Percentiles rank a stretch among this genome's conserved stretches.
Evolutionary conservation across 495 filamentous ascomycete species (phyloP).

Genomic region (Penicillium desertorum): DNA sequence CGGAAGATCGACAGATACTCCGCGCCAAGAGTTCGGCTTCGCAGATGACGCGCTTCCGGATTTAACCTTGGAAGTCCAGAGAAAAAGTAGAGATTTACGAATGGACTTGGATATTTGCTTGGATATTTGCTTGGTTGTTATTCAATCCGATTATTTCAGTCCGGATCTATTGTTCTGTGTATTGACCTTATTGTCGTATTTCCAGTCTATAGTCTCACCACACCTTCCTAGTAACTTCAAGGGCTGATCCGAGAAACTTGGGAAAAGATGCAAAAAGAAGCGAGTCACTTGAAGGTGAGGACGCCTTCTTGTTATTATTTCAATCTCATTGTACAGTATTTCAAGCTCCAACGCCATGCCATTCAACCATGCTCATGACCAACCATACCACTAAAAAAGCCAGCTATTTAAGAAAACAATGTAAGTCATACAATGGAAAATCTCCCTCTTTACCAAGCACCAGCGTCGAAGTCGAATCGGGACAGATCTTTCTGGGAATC

Average conservation of each 20-base stretch:
- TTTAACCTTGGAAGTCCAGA: slow-evolving; percentile 3
- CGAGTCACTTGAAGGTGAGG: neutral
- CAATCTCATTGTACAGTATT: slow-evolving; percentile 10
- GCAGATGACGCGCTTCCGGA: slow-evolving; percentile 10
- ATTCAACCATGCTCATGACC: slow-evolving; percentile 7
- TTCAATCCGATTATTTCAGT: neutral
- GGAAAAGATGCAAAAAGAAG: slow-evolving; percentile 11
- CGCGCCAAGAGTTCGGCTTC: slow-evolving; percentile 24
- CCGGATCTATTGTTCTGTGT: neutral
- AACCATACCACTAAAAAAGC: neutral
- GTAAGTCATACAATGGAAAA: slow-evolving; percentile 15
- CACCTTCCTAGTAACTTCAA: neutral
- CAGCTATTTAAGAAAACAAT: neutral
- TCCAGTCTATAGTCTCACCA: neutral
- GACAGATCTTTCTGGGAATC: slow-evolving; percentile 88
- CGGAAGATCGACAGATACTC: slow-evolving; percentile 28
- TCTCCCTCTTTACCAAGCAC: slow-evolving; percentile 50
- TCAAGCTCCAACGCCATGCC: slow-evolving; percentile 10
- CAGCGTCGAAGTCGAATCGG: slow-evolving; percentile 83
- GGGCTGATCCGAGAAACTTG: neutral
- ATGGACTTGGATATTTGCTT: neutral
- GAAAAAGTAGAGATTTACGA: neutral
- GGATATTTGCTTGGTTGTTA: neutral
- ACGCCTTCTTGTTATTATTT: neutral
- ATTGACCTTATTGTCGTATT: neutral